Conservation (phyloP, 331 rosid genomes). For the Spiraea crenata region DNA sequence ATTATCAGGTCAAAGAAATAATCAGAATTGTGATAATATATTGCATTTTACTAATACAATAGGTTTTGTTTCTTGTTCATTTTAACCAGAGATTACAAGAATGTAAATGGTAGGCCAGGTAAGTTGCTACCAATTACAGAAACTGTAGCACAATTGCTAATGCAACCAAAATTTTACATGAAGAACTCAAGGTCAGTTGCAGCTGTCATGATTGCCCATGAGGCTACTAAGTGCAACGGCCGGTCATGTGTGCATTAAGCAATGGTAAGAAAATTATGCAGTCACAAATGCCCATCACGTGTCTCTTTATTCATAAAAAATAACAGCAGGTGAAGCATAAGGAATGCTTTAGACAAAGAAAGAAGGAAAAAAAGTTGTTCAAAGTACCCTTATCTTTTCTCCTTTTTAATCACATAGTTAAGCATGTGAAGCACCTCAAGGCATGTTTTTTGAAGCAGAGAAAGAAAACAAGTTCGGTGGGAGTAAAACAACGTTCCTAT, state of each 20-base stretch:
- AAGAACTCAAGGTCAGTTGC: not conserved
- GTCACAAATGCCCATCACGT: not conserved
- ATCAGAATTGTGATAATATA: conserved; percentile 16
- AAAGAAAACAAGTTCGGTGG: not conserved
- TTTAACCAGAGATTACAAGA: not conserved
- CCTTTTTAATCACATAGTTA: not conserved
- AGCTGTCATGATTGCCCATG: conserved; percentile 3
- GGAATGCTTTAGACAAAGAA: not conserved
- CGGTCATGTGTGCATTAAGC: not conserved
- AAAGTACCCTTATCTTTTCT: not conserved
- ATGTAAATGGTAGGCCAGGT: not conserved
- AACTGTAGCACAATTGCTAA: not conserved
- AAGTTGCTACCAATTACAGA: not conserved
- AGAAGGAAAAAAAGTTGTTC: not conserved
- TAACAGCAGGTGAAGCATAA: conserved; percentile 11
- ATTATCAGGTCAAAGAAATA: conserved; percentile 11
- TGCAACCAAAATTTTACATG: not conserved
- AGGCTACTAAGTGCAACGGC: not conserved
- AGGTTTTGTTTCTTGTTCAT: not conserved
- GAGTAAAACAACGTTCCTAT: not conserved
- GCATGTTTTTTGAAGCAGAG: not conserved
- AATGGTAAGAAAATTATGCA: not conserved
- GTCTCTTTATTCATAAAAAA: not conserved
- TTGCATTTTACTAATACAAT: not conserved
- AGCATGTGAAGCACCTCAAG: conserved; percentile 18